phyloP scores from a whole-genome alignment of 208 protist genomes.

The Crithidia brevicula region DNA sequence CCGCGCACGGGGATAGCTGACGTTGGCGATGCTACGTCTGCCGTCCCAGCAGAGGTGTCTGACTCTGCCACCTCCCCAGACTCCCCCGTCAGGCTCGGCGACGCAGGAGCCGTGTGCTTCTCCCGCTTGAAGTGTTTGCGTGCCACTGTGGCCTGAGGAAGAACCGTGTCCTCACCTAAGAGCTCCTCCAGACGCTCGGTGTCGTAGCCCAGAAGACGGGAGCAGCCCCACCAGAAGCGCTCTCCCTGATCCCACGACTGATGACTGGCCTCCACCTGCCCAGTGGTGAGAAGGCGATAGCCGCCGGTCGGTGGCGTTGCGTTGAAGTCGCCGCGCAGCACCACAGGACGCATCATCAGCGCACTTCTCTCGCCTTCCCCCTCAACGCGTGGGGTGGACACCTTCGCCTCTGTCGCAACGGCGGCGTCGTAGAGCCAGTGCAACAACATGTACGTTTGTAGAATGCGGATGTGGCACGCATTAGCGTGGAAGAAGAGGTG shows the following conservation, averaged over 20 bases:
- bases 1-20: conserved; percentile 6
- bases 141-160: conserved; percentile 15
- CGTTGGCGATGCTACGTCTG: neutral
- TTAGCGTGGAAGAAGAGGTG: conserved; percentile 93
- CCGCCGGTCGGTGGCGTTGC: conserved; percentile 81
- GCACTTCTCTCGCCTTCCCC: too few species aligned
- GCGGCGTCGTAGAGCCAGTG: conserved; percentile 31
- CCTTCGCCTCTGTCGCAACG: neutral
- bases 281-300: conserved; percentile 82
- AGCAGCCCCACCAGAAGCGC: conserved; percentile 87
- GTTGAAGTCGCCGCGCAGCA: conserved; percentile 92
- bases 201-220: conserved; percentile 66
- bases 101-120: conserved; percentile 8
- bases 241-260: conserved; percentile 87
- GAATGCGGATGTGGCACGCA: conserved; percentile 88
- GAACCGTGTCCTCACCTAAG: conserved; percentile 22
- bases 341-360: conserved; percentile 27
- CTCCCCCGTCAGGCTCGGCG: neutral
- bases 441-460: conserved; percentile 83
- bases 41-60: neutral
- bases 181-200: conserved; percentile 43
- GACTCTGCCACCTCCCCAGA: conserved; percentile 3
- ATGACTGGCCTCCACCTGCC: conserved; percentile 63
- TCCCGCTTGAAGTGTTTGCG: conserved; percentile 22
- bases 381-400: too few species aligned